Percentiles rank a stretch among this genome's conserved stretches.
Evolutionary conservation across 352 stramenopile species (phyloP).

Genomic region (Blastocystis hominis): DNA sequence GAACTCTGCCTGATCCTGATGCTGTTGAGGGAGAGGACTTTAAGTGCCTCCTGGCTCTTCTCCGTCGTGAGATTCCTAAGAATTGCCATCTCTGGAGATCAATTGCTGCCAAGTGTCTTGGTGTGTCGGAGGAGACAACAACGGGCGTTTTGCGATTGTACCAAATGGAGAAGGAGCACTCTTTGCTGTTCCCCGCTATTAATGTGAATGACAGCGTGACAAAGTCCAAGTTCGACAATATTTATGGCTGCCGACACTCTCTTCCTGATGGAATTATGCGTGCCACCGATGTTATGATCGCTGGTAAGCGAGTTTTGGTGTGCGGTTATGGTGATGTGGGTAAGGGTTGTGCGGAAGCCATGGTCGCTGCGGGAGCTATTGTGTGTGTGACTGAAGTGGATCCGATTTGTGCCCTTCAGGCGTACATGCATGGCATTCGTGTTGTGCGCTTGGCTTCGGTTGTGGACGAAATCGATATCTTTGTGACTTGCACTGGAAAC

Average conservation of each 20-base stretch:
- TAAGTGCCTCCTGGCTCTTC: slow-evolving; percentile 93
- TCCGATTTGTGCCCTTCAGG: slow-evolving; percentile 93
- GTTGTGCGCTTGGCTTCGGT: slow-evolving; percentile 84
- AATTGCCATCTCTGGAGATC: slow-evolving; percentile 91
- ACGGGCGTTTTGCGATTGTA: slow-evolving; percentile 94
- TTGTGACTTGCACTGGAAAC: slow-evolving; percentile 97
- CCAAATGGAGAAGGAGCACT: slow-evolving; percentile 89
- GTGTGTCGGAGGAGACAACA: slow-evolving; percentile 95
- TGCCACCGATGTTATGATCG: slow-evolving; percentile 95
- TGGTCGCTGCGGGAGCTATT: slow-evolving; percentile 87
- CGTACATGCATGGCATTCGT: slow-evolving; percentile 92
- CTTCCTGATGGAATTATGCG: slow-evolving; percentile 94
- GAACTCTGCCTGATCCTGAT: slow-evolving; percentile 81
- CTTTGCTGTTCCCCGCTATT: slow-evolving; percentile 90
- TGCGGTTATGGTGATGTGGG: slow-evolving; percentile 94
- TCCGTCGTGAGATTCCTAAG: slow-evolving; percentile 81
- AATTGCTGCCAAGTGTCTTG: slow-evolving; percentile 82
- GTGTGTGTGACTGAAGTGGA: slow-evolving; percentile 96
- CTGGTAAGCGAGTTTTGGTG: slow-evolving; percentile 90
- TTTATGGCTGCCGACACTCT: slow-evolving; percentile 96
- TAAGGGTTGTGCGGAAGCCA: slow-evolving; percentile 89
- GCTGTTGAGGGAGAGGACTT: slow-evolving; percentile 92
- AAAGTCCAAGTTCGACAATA: slow-evolving; percentile 99
- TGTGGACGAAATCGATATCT: slow-evolving; percentile 81
- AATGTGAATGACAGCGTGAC: slow-evolving; percentile 98